phyloP scores from a whole-genome alignment of 305 asterid species.

The Andrographis paniculata region DNA sequence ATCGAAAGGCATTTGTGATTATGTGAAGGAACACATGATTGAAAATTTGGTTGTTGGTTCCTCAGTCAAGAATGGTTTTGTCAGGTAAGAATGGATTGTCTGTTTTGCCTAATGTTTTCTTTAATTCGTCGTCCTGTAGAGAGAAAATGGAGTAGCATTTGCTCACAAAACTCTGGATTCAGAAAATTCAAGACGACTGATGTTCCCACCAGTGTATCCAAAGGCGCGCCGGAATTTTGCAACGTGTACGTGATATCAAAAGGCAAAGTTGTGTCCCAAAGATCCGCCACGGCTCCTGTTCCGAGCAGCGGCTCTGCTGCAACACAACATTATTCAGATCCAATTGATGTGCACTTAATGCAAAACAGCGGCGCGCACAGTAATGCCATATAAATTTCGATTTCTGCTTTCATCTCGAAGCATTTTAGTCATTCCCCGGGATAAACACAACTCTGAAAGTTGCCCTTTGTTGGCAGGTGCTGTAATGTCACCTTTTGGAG shows the following conservation, averaged over 20 bases:
- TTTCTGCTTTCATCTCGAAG: background rate
- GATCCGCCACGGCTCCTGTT: conserved; percentile 28
- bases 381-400: conserved; percentile 6
- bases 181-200: conserved; percentile 67
- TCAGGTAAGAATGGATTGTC: conserved; percentile 34
- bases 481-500: conserved; percentile 22
- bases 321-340: conserved; percentile 11
- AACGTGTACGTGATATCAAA: conserved; percentile 59
- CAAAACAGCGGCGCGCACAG: conserved; percentile 31
- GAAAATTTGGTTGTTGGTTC: conserved; percentile 68
- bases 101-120: conserved; percentile 7
- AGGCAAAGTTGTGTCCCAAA: conserved; percentile 54
- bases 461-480: conserved; percentile 25
- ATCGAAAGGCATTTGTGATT: conserved; percentile 64
- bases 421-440: no score
- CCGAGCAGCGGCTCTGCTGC: conserved; percentile 18
- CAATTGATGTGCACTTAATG: conserved; percentile 26
- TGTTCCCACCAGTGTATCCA: conserved; percentile 42
- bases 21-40: conserved; percentile 36
- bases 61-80: conserved; percentile 48
- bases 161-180: conserved; percentile 21
- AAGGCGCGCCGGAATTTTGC: conserved; percentile 69
- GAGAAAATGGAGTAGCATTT: conserved; percentile 5
- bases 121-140: background rate
- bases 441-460: no score